Evolutionary conservation across 441 rosid species (phyloP), one percentile per base, ranked within the genome.

Genomic region (Kokia cookei): DNA sequence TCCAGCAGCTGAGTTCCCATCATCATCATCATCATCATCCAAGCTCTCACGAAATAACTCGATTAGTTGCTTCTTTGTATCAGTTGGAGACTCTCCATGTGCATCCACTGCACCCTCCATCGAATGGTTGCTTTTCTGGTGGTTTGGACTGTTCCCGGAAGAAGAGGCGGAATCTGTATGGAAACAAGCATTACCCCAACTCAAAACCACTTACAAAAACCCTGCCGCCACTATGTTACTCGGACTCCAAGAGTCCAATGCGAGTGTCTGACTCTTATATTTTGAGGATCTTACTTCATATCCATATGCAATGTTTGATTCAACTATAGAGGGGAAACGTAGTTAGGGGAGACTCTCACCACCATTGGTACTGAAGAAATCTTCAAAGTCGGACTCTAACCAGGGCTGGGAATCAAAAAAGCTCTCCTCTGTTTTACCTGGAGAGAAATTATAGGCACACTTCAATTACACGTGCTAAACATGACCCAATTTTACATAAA

Each of bases 351-450:
- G 64, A 37, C 42, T n/a, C 81, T 76, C 65, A 88, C 94, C 92
- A 8, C 91, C 87, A 80, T 83, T 75, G 59, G 86, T 86, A 77
- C 94, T 88, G 78, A 80, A 76, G 73, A 77, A 88, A 73, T 88
- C 91, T 82, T 90, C 94, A 67, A 77, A 72, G 72, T 88, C 94
- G 35, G 94, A 90, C 0, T 88, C 94, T 59, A 88, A 51, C 87
- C 87, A 83, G 12, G 86, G 70, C 27, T 82, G 82, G 27, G 94
- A 83, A 76, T 90, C 94, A 15, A 90, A 88, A 70, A 79, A 88
- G 22, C 66, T 74, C 48, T 86, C 89, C 65, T 29, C 42, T 19
- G 81, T 83, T 67, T 65, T 75, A 48, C 48, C 91, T 86, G 78
- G 75, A 73, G 13, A 45, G 69, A 54, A 47, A 58, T 9, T 45